These are phyloP conservation scores for Kodamaea fukazawae DNA, from an alignment of 805 yeast species.

Conservation along the genomic window DNA sequence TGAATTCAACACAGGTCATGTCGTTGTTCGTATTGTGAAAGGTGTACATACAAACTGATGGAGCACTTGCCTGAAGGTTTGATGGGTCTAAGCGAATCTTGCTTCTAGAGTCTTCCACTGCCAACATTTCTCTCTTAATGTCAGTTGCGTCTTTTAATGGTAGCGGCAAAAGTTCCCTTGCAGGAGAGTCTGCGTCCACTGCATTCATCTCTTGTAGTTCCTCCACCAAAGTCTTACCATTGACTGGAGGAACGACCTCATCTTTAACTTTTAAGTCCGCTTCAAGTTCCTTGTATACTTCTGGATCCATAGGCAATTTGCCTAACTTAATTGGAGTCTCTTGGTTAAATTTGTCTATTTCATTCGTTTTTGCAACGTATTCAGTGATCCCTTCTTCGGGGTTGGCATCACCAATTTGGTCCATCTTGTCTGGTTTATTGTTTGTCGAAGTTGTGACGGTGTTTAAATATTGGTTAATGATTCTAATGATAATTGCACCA, in stretches of 20 bases:
- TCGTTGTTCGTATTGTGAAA: constrained; percentile 93
- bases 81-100: constrained; percentile 62
- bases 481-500: constrained; percentile 80
- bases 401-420: constrained; percentile 46
- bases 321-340: constrained; percentile 74
- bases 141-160: constrained; percentile 82
- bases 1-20: constrained; percentile 81
- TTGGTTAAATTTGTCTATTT: constrained; percentile 60
- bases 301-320: constrained; percentile 80
- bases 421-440: constrained; percentile 37
- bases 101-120: constrained; percentile 79
- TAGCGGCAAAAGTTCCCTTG: constrained; percentile 72
- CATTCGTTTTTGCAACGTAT: constrained; percentile 39
- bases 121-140: constrained; percentile 70
- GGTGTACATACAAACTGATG: constrained; percentile 96
- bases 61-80: constrained; percentile 71
- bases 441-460: constrained; percentile 41
- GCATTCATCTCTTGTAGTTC: constrained; percentile 61
- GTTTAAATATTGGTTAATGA: constrained; percentile 79
- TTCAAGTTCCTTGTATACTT: constrained; percentile 78
- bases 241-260: constrained; percentile 40
- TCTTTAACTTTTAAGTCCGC: constrained; percentile 80
- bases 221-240: constrained; percentile 52
- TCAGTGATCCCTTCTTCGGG: constrained; percentile 54
- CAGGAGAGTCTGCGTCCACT: constrained; percentile 64